A percentile compares a stretch with the other conserved stretches of the same genome.
Conservation (phyloP, 2,329 filamentous ascomycete genomes). For the Phyllosticta paracitricarpa region DNA sequence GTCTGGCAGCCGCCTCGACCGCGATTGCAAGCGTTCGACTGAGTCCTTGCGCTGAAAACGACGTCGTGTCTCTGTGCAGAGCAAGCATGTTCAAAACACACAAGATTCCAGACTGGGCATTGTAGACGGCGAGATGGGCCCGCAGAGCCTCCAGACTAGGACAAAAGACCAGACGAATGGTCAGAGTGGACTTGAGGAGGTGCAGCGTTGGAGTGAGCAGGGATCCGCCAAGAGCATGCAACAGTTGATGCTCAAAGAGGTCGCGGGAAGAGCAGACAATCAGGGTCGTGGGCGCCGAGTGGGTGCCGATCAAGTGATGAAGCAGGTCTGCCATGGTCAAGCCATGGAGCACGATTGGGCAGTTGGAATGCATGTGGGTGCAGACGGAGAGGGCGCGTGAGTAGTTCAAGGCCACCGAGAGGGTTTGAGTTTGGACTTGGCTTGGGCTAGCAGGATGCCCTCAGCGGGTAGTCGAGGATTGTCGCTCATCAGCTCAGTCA, state of each 20-base stretch:
- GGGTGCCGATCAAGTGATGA: constrained; percentile 47
- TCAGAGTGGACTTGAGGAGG: constrained; percentile 57
- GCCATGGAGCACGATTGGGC: constrained; percentile 25
- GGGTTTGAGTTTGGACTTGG: neutral
- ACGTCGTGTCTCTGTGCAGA: constrained; percentile 57
- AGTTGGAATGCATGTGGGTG: constrained; percentile 17
- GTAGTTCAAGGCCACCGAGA: neutral
- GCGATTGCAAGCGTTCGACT: constrained; percentile 51
- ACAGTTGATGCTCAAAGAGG: constrained; percentile 54
- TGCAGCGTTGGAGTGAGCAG: constrained; percentile 51
- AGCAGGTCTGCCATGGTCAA: constrained; percentile 45
- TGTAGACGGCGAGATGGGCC: constrained; percentile 49
- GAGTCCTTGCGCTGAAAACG: constrained; percentile 68
- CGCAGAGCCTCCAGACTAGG: constrained; percentile 68
- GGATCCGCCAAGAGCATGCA: neutral
- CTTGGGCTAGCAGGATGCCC: neutral
- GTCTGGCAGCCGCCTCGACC: constrained; percentile 47
- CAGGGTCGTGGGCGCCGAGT: constrained; percentile 52
- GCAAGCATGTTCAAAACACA: constrained; percentile 56
- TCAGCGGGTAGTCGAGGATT: neutral
- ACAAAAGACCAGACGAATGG: constrained; percentile 61
- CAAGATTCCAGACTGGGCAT: constrained; percentile 27
- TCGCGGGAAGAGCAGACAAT: constrained; percentile 59
- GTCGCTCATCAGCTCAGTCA: neutral
- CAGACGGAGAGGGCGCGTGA: constrained; percentile 4